Evolutionary conservation across 2,329 filamentous ascomycete species (phyloP), one percentile per base, ranked within the genome.

Genomic region (Xylariaceae sp.): DNA sequence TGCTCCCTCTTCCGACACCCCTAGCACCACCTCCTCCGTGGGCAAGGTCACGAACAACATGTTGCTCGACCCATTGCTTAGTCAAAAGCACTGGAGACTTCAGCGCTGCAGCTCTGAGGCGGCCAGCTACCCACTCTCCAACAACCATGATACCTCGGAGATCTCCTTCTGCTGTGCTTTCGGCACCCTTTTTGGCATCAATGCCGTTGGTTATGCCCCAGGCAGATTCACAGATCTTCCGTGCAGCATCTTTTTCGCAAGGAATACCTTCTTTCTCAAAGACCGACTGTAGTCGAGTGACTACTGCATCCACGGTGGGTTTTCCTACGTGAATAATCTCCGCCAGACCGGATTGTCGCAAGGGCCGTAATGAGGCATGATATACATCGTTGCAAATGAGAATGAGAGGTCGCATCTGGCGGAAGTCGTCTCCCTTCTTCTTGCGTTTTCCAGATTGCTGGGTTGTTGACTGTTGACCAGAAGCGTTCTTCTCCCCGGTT

Each of bases 361-460:
- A 73, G 0, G 88, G 90, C 22, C 90, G 80, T 33, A 98, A 75
- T 17, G 91, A 88, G 4, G 92, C 84, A 56, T 95, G 90, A 61
- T 98, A 98, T 1, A 97, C 82, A 64, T 98, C 94, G 59, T 98
- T 98, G 72, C 93, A 98, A 56, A 98, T 93, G 38, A 98, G 74
- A 40, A 98, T 89, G 22, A 98, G 73, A 0, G 93, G 93, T 37
- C 93, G 79, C 68, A 95, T 79, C 50, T 96, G 77, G 34, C 86
- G 80, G 62, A 98, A 98, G 47, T 84, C 85, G 59, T 97, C 92
- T 0, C 84, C 85, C 63, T 89, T 92, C 65, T 80, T 88, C 66
- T 82, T 87, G 55, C 74, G 79, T 38, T 64, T 62, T 49, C 74
- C 67, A 34, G 44, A 27, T 6, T 63, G 50, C 7, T 65, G 55